Base-by-base conservation (phyloP, 2,329 filamentous ascomycete species). In the Fusarium sterilihyphosum region DNA sequence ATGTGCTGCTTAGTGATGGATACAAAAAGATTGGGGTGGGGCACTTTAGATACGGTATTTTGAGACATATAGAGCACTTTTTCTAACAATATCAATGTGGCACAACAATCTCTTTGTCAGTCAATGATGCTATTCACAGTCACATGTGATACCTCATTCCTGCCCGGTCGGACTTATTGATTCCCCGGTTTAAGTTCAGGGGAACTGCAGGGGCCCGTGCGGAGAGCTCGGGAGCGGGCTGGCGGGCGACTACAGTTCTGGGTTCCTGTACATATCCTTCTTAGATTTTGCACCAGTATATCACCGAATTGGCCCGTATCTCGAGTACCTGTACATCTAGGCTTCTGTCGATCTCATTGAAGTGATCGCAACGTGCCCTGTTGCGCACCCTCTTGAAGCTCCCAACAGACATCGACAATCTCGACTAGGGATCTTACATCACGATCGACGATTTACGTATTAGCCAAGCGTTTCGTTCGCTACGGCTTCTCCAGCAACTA, bases 361-460 rank as follows among this genome's bases (percentile, higher is more conserved):
- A 69, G 59, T 67, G 75, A 74, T 71, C 65, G 63, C 70, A 68
- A 67, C 67, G 49, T 70, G 66, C 61, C 54, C 70, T 64, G 61
- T 65, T 76, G 75, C 73, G 67, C 74, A 70, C 41, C 50, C 56
- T 71, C 62, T 71, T 57, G 57, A 69, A 73, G 66, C 70, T 73
- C 76, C 73, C 74, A 77, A 77, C 74, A 77, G 47, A 57, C 63
- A 74, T 69, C 71, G 68, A 67, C 67, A 71, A 70, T 74, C 71
- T 70, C 70, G 60, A 66, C 72, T 65, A 59, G 61, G 47, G 35
- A 31, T 31, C 52, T 41, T 67, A 73, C 75, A 77, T 78, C 76
- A 75, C 71, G 72, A 77, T 77, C 76, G 70, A 74, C 73, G 64
- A 66, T 56, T 56, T 54, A 63, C 65, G 53, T 61, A 73, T 73